Evolutionary conservation across 306 rosid species (phyloP), one percentile per base, ranked within the genome.

Genomic region (Neltuma alba): DNA sequence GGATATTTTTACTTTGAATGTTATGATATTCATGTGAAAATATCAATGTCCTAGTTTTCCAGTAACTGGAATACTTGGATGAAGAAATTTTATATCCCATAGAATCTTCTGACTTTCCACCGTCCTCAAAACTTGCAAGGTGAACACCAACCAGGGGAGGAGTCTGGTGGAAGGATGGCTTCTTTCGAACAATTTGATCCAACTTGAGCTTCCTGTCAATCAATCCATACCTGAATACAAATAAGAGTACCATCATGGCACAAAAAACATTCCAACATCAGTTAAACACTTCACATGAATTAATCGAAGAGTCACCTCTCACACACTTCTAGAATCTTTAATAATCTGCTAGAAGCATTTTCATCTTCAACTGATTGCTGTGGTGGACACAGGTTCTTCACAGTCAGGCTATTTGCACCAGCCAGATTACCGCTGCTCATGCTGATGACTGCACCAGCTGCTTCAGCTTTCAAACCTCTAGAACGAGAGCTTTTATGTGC

Each of bases 171-270:
- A 64, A 82, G 66, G 31, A 25, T 23, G 67, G 79, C 38, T 47
- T 81, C 54, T 45, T 78, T 16, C 2, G 45, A 41, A 63, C 10
- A 79, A n/a, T 1, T 6, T 16, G 60, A 37, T 85, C 79, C 60
- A 55, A 45, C 70, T 85, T 75, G 67, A 23, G 21, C 83, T 79
- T 70, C 84, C 12, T 79, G 52, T 75, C 54, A 44, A 31, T 21
- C 70, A 85, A 62, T 44, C 62, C 79, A 48, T 82, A 64, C 73
- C 88, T 85, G 74, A 25, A 84, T 36, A 60, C 57, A 61, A 11
- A 73, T 23, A 68, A 55, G 31, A 64, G 38, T 15, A 44, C 50
- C 20, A 12, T 60, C 13, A 60, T 62, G 38, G 68, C 45, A 64
- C 41, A 63, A 34, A 63, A 58, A 9, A 20, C 8, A 23, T 41